Conservation (phyloP, 2,329 filamentous ascomycete genomes). For the Aureobasidium sp. region DNA sequence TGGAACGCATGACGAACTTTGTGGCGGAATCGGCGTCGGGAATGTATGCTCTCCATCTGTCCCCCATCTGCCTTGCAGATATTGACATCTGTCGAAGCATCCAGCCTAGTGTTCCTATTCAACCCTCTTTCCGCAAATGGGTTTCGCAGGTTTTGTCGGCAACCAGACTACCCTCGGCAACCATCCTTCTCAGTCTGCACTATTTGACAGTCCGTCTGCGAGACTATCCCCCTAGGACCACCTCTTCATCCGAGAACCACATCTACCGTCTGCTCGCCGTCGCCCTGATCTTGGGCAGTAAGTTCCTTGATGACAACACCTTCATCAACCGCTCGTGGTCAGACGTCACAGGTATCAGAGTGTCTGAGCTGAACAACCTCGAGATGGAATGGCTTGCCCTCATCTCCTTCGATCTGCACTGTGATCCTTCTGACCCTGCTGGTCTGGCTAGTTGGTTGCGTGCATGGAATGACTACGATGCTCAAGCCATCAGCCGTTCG, state of each 20-base stretch:
- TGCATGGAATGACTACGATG: conserved; percentile 58
- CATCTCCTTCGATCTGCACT: conserved; percentile 78
- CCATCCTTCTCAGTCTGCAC: conserved; percentile 82
- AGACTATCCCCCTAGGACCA: conserved; percentile 29
- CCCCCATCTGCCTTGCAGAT: conserved; percentile 50
- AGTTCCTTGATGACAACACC: conserved; percentile 94
- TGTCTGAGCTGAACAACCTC: conserved; percentile 73
- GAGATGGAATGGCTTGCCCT: conserved; percentile 81
- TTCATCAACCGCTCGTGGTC: conserved; percentile 98
- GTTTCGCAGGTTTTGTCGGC: conserved; percentile 85
- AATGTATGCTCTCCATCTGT: conserved; percentile 54
- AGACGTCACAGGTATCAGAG: conserved; percentile 83
- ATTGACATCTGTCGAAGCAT: conserved; percentile 58
- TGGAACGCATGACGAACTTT: conserved; percentile 93
- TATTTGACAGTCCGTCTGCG: conserved; percentile 74
- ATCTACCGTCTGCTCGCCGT: conserved; percentile 84
- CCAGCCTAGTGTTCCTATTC: conserved; percentile 50
- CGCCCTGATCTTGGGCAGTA: conserved; percentile 78
- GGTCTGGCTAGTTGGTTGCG: conserved; percentile 58
- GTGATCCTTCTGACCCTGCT: conserved; percentile 70
- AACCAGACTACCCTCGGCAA: conserved; percentile 81
- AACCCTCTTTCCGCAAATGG: conserved; percentile 76
- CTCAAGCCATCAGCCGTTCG: conserved; percentile 36
- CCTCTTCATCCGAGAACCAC: conserved; percentile 49
- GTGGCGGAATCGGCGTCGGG: conserved; percentile 80